Evolutionary conservation across 2,329 filamentous ascomycete genomes (phyloP), one percentile per base, ranked within the genome.

Genomic region (Aspergillus oerlinghausenensis): DNA sequence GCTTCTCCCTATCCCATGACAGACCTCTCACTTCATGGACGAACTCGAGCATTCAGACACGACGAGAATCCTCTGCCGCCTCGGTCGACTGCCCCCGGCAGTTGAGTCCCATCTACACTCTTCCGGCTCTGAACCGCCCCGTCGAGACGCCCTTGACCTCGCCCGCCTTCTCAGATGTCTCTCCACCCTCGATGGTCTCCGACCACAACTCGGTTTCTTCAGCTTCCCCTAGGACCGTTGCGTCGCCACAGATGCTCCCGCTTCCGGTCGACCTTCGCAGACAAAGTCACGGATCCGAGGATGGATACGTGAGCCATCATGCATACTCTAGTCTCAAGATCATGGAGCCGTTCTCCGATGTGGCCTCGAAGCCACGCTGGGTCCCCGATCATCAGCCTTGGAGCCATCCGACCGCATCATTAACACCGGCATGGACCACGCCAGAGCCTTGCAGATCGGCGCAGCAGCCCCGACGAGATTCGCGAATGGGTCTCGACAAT

Each of bases 151-250:
- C 86, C 38, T 79, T 88, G 63, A 84, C 83, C 45, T 89, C 86
- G 8, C 87, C 87, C 14, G 80, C 83, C 52, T 83, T 80, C 63
- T 88, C 85, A 2, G 84, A 87, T 53, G 79, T 82, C 42, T 89
- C 87, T 2, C 84, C 86, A 4, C 87, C 87, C 6, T 89, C 88
- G 1, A 79, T 90, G 60, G 80, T 89, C 51, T 91, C 89, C 0
- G 90, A 94, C 70, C 77, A 79, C 28, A 82, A 82, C 60, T 88
- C 86, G 1, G 79, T 82, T 55, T 83, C 84, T 68, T 85, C 85
- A 3, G 81, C 81, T 29, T 87, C 86, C 10, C 83, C 84, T 17
- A 75, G 67, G 67, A 76, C 68, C 61, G 56, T 73, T 51, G 69
- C 72, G 43, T 78, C 76, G 3, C 75, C 76, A 19, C 72, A 76